phyloP scores from a whole-genome alignment of 805 yeast genomes.

The Candida andamanensis region DNA sequence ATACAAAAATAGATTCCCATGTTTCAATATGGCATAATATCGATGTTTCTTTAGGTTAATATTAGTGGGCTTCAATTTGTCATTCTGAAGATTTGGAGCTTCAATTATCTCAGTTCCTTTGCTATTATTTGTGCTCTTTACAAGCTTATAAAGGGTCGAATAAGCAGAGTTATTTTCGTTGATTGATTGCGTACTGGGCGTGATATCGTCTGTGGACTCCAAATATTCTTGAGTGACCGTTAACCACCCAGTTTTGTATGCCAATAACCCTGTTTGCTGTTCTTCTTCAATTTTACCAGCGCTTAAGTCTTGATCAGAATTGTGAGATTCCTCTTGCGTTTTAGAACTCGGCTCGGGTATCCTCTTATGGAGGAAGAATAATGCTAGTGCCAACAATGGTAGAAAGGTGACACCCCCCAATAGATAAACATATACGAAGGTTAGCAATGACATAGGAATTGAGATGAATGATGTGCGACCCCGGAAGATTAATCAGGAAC shows the following conservation, averaged over 20 bases:
- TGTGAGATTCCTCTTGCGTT: conserved; percentile 3
- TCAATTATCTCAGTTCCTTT: conserved; percentile 1
- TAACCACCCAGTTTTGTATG: conserved; percentile 71
- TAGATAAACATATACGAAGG: conserved; percentile 47
- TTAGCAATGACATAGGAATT: conserved; percentile 8
- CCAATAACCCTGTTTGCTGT: conserved; percentile 55
- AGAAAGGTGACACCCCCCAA: conserved; percentile 80
- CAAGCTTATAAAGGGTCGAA: conserved; percentile 54
- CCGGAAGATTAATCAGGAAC: no score
- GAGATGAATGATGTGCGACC: conserved; percentile 1
- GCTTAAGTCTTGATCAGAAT: conserved; percentile 24
- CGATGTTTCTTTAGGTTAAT: conserved; percentile 43
- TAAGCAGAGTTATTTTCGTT: conserved; percentile 52
- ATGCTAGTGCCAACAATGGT: conserved; percentile 46
- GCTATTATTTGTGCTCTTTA: conserved; percentile 25
- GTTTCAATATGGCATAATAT: conserved; percentile 69
- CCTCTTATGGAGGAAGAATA: conserved; percentile 39
- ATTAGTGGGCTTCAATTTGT: conserved; percentile 17
- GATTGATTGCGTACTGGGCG: conserved; percentile 38
- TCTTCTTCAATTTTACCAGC: conserved; percentile 64
- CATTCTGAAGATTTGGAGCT: background rate
- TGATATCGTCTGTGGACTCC: conserved; percentile 43
- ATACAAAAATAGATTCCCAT: conserved; percentile 85
- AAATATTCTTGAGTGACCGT: conserved; percentile 74
- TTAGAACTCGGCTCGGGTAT: conserved; percentile 1